Evolutionary conservation across 768 basidiomycete species (phyloP).

Genomic region (Trametes cinnabarina): DNA sequence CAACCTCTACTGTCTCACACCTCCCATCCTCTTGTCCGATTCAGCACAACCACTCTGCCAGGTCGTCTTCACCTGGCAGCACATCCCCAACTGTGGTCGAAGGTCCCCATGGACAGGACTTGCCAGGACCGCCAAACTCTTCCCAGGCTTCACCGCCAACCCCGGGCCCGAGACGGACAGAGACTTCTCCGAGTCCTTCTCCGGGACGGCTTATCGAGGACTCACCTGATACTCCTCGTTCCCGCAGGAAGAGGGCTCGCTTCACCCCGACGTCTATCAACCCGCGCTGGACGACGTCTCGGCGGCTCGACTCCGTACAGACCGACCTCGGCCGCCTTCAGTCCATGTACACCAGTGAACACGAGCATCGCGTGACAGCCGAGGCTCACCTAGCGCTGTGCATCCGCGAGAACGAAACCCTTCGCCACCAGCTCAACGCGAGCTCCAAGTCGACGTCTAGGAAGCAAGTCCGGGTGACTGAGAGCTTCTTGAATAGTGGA

Average conservation of each 20-base stretch:
- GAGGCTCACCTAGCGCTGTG: not conserved
- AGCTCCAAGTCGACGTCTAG: not conserved
- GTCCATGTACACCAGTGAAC: not conserved
- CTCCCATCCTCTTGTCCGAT: not conserved
- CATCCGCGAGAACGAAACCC: not conserved
- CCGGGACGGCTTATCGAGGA: too few relatives aligned
- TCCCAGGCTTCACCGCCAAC: too few relatives aligned
- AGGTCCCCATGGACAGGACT: not conserved
- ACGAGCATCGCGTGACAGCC: not conserved
- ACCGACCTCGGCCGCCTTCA: too few relatives aligned
- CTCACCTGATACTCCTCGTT: too few relatives aligned
- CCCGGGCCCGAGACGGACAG: too few relatives aligned
- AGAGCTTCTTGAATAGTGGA: not conserved
- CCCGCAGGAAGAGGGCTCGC: too few relatives aligned
- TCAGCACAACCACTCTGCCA: not conserved
- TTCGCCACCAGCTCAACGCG: not conserved
- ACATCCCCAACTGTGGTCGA: not conserved
- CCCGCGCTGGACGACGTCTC: too few relatives aligned
- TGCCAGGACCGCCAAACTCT: too few relatives aligned
- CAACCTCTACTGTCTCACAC: not conserved
- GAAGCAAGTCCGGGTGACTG: not conserved
- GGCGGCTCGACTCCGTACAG: too few relatives aligned
- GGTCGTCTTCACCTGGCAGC: not conserved
- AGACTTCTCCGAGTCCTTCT: too few relatives aligned
- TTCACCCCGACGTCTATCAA: too few relatives aligned